Conservation (phyloP, 2,329 filamentous ascomycete species). For the Nemania serpens region DNA sequence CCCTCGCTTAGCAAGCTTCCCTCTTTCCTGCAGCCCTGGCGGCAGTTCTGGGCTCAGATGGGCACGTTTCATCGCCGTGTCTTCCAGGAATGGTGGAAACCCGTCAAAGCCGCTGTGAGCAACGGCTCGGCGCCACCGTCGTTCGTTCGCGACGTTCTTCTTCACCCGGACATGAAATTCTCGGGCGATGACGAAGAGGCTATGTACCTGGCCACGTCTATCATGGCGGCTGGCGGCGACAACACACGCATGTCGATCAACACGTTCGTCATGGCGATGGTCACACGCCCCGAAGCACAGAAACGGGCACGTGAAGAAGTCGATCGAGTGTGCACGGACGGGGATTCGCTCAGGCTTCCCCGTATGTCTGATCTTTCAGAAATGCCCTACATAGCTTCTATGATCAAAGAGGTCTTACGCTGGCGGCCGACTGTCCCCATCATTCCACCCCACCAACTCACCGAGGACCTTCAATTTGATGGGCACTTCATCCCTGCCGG, state of each 20-base stretch:
- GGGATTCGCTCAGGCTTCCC: conserved; percentile 18
- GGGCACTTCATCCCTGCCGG: conserved; percentile 32
- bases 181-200: conserved; percentile 41
- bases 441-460: conserved; percentile 24
- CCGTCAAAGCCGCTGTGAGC: conserved; percentile 29
- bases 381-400: conserved; percentile 32
- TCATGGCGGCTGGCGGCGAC: conserved; percentile 44
- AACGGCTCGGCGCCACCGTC: conserved; percentile 36
- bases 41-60: conserved; percentile 35
- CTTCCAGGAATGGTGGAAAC: conserved; percentile 39
- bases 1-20: conserved; percentile 31
- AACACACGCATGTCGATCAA: conserved; percentile 42
- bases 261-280: conserved; percentile 41
- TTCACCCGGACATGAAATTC: conserved; percentile 32
- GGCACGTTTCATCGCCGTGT: conserved; percentile 37
- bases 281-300: conserved; percentile 26
- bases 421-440: conserved; percentile 26
- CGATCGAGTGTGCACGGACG: conserved; percentile 19
- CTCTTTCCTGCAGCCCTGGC: conserved; percentile 35
- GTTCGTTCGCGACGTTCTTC: conserved; percentile 39
- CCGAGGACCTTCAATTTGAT: conserved; percentile 22
- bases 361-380: conserved; percentile 32
- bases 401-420: conserved; percentile 25
- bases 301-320: conserved; percentile 11
- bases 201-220: conserved; percentile 43